phyloP scores from a whole-genome alignment of 2,329 filamentous ascomycete genomes.

The Fusarium sp. region DNA sequence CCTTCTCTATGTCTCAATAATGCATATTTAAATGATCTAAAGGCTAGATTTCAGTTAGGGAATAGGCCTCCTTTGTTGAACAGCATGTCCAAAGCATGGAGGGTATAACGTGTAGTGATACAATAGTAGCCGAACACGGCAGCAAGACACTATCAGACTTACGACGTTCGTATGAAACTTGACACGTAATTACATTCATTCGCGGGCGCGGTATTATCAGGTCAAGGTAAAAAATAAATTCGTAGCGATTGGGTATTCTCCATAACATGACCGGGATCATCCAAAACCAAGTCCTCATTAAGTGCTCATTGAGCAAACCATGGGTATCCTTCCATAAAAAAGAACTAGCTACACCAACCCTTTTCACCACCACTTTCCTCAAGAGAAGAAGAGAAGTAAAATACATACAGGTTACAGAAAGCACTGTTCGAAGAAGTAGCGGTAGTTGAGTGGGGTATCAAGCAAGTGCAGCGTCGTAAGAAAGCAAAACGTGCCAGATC shows the following conservation, averaged over 20 bases:
- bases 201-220: not conserved
- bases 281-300: slow-evolving; percentile 34
- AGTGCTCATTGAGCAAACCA: slow-evolving; percentile 23
- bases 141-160: no score
- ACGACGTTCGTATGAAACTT: not conserved
- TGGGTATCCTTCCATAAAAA: slow-evolving; percentile 36
- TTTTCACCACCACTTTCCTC: slow-evolving; percentile 7
- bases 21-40: no score
- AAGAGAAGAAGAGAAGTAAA: slow-evolving; percentile 20
- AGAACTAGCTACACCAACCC: not conserved
- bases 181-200: not conserved
- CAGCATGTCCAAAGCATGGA: no score
- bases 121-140: no score
- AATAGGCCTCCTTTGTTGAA: no score
- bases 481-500: slow-evolving; percentile 21
- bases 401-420: slow-evolving; percentile 36
- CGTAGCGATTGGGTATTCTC: slow-evolving; percentile 44
- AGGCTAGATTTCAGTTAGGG: no score
- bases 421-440: slow-evolving; percentile 1
- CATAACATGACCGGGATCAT: slow-evolving; percentile 17
- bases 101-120: no score
- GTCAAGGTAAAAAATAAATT: slow-evolving; percentile 21
- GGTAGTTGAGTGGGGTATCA: slow-evolving; percentile 39
- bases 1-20: no score
- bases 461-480: slow-evolving; percentile 9